Percentiles rank a stretch among this genome's conserved stretches.
These are phyloP conservation scores for Juglanconis sp. DNA, from an alignment of 2,329 filamentous ascomycete genomes.

Conservation along the genomic window DNA sequence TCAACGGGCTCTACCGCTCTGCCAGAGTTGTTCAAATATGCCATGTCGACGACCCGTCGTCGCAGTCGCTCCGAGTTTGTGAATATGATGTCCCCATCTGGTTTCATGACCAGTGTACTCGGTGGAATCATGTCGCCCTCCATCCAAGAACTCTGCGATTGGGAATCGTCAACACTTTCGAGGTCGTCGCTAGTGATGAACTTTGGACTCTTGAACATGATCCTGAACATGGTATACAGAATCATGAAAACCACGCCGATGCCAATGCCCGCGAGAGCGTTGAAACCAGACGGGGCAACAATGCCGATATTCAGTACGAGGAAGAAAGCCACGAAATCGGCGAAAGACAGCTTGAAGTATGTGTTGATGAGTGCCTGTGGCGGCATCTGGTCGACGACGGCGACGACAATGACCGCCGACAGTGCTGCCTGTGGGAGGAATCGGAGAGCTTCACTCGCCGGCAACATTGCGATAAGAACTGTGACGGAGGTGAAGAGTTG, in stretches of 20 bases:
- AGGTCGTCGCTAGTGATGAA: not conserved
- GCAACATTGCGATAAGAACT: constrained; percentile 4
- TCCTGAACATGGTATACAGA: constrained; percentile 2
- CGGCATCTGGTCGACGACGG: constrained; percentile 8
- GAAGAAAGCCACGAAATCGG: constrained; percentile 10
- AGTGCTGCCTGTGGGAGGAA: constrained; percentile 5
- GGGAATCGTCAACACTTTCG: not conserved
- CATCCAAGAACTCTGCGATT: not conserved
- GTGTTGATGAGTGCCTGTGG: constrained; percentile 3
- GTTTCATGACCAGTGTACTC: constrained; percentile 2
- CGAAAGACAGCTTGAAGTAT: constrained; percentile 9
- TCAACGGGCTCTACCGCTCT: not conserved
- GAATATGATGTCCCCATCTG: constrained; percentile 3
- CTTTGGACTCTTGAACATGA: constrained; percentile 6
- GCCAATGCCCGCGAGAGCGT: not conserved
- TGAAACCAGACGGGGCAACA: not conserved
- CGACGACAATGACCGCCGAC: constrained; percentile 2
- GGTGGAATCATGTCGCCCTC: not conserved
- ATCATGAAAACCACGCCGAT: not conserved
- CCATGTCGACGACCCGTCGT: not conserved
- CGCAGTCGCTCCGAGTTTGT: constrained; percentile 6
- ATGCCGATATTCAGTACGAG: constrained; percentile 6
- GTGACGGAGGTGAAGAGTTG: constrained; percentile 7
- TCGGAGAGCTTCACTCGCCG: not conserved
- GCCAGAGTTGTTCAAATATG: constrained; percentile 1